Base-by-base conservation (phyloP, 345 rosid species). In the Schrenkiella parvula region DNA sequence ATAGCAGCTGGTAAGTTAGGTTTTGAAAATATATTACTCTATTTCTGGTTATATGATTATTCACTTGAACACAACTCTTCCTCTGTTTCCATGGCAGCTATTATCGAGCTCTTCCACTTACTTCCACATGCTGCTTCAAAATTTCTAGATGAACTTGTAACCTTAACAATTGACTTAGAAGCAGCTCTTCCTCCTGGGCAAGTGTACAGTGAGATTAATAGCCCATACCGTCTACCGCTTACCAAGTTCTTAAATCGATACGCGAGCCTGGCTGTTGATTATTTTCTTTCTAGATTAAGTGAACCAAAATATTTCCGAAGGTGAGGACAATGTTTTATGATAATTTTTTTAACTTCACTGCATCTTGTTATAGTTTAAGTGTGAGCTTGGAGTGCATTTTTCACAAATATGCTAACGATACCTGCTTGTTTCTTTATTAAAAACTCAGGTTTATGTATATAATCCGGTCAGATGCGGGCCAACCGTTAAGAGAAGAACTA, bases 141-240 rank as follows among this genome's bases (percentile, higher is more conserved):
- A 77, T 95, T 95, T 82, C 95, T 95, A 47, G 97, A 91, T 80
- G 98, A 92, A 73, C 93, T 95, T 72, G 99, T 95, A 53, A 86
- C 92, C 51, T 80, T 95, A 80, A 91, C 96, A 14, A 89, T 91
- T 73, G 98, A 89, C 64, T 84, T 95, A 87, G 99, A 95, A 82
- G 92, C 89, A 51, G 89, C 96, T 73, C 97, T 95, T 68, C 83
- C 97, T 65, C 80, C 79, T 26, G 96, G 87, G 72, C 97, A 86
- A 87, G 93, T 91, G 41, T 88, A 87, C 75, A 95, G 99, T 66
- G 99, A 88, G 80, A 89, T 91, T 66, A 95, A 95, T 81, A 91
- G 99, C 81, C 99, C 99, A 67, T 95, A 95, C 77, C 99, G 98
- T 41, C 90, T 85, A 72, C 99, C 99, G 6, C 90, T 95, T 38